Base-by-base conservation (phyloP, 2,329 filamentous ascomycete genomes). In the Phoma herbarum region DNA sequence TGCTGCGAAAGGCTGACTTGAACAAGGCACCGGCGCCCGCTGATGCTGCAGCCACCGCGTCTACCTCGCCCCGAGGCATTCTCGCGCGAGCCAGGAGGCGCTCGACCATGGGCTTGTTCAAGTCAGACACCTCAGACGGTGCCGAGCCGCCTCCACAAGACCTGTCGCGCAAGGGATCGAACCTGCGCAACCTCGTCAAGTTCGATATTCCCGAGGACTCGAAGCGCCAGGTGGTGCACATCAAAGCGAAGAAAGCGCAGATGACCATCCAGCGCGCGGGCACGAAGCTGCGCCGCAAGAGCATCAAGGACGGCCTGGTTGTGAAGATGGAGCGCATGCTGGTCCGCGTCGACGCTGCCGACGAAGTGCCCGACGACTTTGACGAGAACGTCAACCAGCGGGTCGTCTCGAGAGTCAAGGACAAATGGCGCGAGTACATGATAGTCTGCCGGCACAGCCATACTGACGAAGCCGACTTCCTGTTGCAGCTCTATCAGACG, bases 321-420 rank as follows among this genome's bases (percentile, higher is more conserved):
- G 78, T 90, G 57, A 89, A 89, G 73, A 87, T 88, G 75, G 87
- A 89, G 69, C 86, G 84, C 59, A 90, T 90, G 88, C 82, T 90
- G 22, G 84, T 90, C 20, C 82, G 86, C 22, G 81, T 88, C 23
- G 88, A 88, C 65, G 79, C 80, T 39, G 67, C 79, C 39, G 81
- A 83, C 62, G 78, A 83, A 3, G 75, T 88, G 9, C 83, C 85
- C 0, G 81, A 84, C 7, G 85, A 89, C 57, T 90, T 86, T 63
- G 84, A 86, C 52, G 88, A 90, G 70, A 88, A 88, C 63, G 82
- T 83, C 44, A 88, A 84, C 60, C 78, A 86, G 59, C 82, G 83
- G 61, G 82, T 86, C 45, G 84, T 87, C 60, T 85, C 85, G 9
- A 80, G 83, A 52, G 80, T 82, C 11, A 75, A 85, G 41, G 85